These are phyloP conservation scores for Rhizopus stolonifer DNA, from an alignment of 371 early-diverging fungal species.

Conservation along the genomic window DNA sequence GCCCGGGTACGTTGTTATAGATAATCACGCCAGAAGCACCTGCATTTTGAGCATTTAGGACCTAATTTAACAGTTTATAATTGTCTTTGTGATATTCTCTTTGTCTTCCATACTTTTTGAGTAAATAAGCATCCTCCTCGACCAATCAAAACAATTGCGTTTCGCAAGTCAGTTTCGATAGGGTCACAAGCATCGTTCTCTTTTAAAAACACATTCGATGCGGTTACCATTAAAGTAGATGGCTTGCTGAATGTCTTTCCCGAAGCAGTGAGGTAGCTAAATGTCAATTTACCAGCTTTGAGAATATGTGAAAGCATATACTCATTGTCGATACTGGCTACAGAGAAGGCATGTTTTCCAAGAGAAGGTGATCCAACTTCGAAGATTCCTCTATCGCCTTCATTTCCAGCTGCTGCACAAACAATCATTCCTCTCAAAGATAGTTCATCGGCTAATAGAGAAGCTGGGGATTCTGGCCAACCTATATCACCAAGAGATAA, in stretches of 20 bases:
- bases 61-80: constrained; percentile 23
- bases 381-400: constrained; percentile 65
- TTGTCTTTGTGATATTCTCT: neutral
- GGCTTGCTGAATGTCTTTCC: constrained; percentile 20
- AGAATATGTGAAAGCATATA: constrained; percentile 32
- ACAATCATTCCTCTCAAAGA: constrained; percentile 38
- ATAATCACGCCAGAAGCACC: constrained; percentile 67
- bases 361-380: constrained; percentile 65
- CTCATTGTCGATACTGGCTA: constrained; percentile 74
- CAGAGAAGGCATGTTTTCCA: constrained; percentile 58
- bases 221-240: constrained; percentile 19
- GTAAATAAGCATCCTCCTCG: constrained; percentile 61
- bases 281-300: constrained; percentile 7
- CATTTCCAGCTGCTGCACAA: constrained; percentile 69
- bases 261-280: constrained; percentile 32
- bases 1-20: constrained; percentile 41
- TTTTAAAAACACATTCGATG: constrained; percentile 18
- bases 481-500: constrained; percentile 44
- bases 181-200: constrained; percentile 52
- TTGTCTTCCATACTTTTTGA: constrained; percentile 39
- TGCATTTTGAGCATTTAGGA: constrained; percentile 48
- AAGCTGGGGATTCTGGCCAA: constrained; percentile 47
- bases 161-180: constrained; percentile 28
- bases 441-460: constrained; percentile 37
- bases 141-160: constrained; percentile 55